Percentiles rank a stretch among this genome's conserved stretches.
Conservation (phyloP, 2,329 filamentous ascomycete genomes). For the Penicillium capsulatum region DNA sequence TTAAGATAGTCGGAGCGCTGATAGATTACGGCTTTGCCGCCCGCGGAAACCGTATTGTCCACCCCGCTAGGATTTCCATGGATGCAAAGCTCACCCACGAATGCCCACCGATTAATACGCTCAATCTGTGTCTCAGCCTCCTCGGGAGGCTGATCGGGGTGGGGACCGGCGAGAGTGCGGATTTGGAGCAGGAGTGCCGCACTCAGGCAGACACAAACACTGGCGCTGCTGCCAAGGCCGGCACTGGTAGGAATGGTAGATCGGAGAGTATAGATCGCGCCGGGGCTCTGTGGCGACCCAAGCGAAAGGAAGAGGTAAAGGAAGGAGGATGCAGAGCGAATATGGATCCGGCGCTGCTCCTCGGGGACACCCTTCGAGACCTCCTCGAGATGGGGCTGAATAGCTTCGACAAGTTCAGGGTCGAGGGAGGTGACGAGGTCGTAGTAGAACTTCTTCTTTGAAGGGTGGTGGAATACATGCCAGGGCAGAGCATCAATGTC, state of each 20-base stretch:
- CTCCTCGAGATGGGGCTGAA: conserved; percentile 70
- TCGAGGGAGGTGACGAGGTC: conserved; percentile 82
- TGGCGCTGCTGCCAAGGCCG: conserved; percentile 89
- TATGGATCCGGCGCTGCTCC: conserved; percentile 76
- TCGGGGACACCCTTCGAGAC: conserved; percentile 66
- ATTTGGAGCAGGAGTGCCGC: conserved; percentile 82
- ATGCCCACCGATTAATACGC: conserved; percentile 95
- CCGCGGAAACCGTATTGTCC: conserved; percentile 91
- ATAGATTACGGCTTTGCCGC: conserved; percentile 92
- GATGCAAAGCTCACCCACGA: conserved; percentile 94
- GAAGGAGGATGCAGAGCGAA: conserved; percentile 76
- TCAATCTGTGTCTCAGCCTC: conserved; percentile 90
- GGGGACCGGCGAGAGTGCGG: conserved; percentile 80
- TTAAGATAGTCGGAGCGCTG: conserved; percentile 72
- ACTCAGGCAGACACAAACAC: conserved; percentile 82
- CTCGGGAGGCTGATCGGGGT: conserved; percentile 80
- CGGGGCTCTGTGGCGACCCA: conserved; percentile 71
- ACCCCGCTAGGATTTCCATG: conserved; percentile 95
- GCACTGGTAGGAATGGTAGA: conserved; percentile 92
- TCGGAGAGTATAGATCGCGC: conserved; percentile 82
- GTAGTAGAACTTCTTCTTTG: conserved; percentile 94
- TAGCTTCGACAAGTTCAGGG: conserved; percentile 70
- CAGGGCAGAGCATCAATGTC: conserved; percentile 89
- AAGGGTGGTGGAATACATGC: conserved; percentile 70
- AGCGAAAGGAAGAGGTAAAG: conserved; percentile 90